phyloP scores from a whole-genome alignment of 2,329 filamentous ascomycete genomes.

The Botryosphaeria dothidea region DNA sequence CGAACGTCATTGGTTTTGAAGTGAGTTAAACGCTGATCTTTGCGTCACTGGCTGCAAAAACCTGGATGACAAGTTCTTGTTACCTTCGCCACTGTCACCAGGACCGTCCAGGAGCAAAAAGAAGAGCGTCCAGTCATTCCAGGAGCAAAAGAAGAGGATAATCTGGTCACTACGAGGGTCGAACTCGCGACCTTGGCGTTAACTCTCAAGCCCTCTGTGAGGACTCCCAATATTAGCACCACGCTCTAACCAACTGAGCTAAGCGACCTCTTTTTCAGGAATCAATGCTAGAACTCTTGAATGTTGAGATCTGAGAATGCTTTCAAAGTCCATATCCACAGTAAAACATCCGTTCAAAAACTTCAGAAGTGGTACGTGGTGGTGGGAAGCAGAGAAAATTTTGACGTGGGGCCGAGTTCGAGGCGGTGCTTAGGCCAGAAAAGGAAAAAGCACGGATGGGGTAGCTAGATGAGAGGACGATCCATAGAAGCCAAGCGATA shows the following conservation, averaged over 20 bases:
- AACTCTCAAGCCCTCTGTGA: background rate
- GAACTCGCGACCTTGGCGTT: constrained; percentile 25
- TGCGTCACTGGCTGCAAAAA: no score
- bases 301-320: background rate
- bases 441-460: background rate
- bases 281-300: background rate
- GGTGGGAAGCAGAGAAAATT: background rate
- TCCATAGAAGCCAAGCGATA: background rate
- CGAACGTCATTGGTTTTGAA: no score
- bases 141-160: constrained; percentile 16
- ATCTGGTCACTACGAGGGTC: constrained; percentile 23
- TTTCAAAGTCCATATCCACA: background rate
- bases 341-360: background rate
- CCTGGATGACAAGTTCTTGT: no score
- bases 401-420: background rate
- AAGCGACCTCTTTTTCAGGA: constrained; percentile 12
- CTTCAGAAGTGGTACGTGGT: background rate
- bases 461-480: background rate
- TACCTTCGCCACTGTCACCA: no score
- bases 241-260: constrained; percentile 25
- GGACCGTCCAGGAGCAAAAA: background rate
- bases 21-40: no score
- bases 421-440: background rate
- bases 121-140: background rate
- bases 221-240: constrained; percentile 22